phyloP scores from a whole-genome alignment of 768 basidiomycete species.

The Pleurotus sapidus region DNA sequence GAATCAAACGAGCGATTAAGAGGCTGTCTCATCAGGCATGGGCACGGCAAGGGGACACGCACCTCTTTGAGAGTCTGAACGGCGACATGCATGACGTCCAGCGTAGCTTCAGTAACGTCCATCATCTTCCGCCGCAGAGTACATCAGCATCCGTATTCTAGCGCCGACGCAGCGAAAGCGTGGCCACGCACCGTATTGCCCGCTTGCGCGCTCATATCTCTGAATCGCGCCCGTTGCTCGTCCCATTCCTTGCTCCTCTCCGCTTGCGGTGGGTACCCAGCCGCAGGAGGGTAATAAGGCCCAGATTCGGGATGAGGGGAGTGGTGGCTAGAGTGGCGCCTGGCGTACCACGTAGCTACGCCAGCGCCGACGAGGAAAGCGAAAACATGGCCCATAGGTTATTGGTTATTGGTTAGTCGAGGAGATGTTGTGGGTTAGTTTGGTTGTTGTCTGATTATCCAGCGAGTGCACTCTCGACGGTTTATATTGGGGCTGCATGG shows the following conservation, averaged over 20 bases:
- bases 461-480: too few relatives aligned
- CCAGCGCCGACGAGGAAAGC: not conserved
- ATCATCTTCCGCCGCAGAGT: not conserved
- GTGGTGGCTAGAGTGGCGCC: not conserved
- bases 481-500: too few relatives aligned
- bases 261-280: not conserved
- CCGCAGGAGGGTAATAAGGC: not conserved
- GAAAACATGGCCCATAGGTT: not conserved
- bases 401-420: not conserved
- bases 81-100: constrained; percentile 3
- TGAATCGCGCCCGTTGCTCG: constrained; percentile 4
- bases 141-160: not conserved
- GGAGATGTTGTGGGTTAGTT: too few relatives aligned
- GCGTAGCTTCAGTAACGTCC: constrained; percentile 1
- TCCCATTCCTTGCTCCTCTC: not conserved
- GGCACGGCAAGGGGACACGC: not conserved
- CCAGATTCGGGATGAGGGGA: not conserved
- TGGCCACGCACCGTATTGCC: not conserved
- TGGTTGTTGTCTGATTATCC: too few relatives aligned
- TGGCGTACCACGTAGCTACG: constrained; percentile 1
- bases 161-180: too few relatives aligned
- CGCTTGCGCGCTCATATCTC: constrained; percentile 3
- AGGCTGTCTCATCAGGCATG: too few relatives aligned
- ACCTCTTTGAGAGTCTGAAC: constrained; percentile 1
- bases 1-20: too few relatives aligned